Evolutionary conservation across 2,329 filamentous ascomycete species (phyloP).

Genomic region (Cytospora schulzeri): DNA sequence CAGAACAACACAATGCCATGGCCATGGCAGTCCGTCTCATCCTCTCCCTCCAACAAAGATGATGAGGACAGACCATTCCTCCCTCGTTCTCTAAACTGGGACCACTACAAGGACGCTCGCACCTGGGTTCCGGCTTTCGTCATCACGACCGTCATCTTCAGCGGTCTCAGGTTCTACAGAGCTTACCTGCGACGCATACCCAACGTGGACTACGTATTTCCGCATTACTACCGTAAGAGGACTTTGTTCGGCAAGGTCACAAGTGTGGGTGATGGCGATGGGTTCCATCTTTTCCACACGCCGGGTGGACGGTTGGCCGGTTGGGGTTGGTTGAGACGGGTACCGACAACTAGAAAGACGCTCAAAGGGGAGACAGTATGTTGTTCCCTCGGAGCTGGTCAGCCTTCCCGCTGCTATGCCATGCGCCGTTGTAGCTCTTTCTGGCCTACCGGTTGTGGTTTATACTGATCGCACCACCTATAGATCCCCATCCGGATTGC

Average conservation of each 20-base stretch:
- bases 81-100: slow-evolving; percentile 45
- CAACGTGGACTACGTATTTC: slow-evolving; percentile 72
- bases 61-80: slow-evolving; percentile 8
- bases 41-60: slow-evolving; percentile 9
- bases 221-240: slow-evolving; percentile 71
- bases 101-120: slow-evolving; percentile 55
- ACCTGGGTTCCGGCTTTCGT: slow-evolving; percentile 57
- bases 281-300: slow-evolving; percentile 92
- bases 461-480: slow-evolving; percentile 8
- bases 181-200: slow-evolving; percentile 85
- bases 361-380: slow-evolving; percentile 78
- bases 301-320: slow-evolving; percentile 85
- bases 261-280: slow-evolving; percentile 93
- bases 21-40: slow-evolving; percentile 25
- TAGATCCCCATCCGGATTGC: slow-evolving; percentile 88
- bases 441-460: not conserved
- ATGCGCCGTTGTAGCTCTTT: not conserved
- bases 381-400: slow-evolving; percentile 22
- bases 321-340: slow-evolving; percentile 86
- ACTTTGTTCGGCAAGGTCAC: slow-evolving; percentile 86
- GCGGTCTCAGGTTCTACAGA: slow-evolving; percentile 63
- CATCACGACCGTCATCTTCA: slow-evolving; percentile 57
- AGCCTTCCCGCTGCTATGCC: not conserved
- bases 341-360: slow-evolving; percentile 69
- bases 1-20: slow-evolving; percentile 25